Percentiles rank a stretch among this genome's conserved stretches.
Conservation (phyloP, 805 yeast genomes). For the Lipomyces spencermartinsiae region DNA sequence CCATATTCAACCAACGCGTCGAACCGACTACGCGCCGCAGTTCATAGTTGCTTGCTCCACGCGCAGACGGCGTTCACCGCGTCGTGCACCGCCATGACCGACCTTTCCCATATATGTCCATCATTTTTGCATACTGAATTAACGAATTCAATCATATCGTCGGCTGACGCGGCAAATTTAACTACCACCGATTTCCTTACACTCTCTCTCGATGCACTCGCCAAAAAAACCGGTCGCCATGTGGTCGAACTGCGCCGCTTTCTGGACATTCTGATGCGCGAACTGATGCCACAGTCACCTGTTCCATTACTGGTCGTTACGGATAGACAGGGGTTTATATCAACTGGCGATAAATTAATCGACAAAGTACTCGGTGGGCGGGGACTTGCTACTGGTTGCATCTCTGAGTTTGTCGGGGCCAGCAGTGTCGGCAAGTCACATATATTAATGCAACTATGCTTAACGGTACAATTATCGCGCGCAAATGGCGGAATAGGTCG, state of each 20-base stretch:
- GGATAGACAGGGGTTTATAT: constrained; percentile 44
- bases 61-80: neutral
- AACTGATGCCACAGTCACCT: constrained; percentile 1
- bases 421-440: constrained; percentile 88
- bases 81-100: constrained; percentile 10
- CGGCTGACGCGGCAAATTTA: constrained; percentile 21
- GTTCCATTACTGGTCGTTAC: neutral
- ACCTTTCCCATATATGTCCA: constrained; percentile 15
- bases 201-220: constrained; percentile 8
- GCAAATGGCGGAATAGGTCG: constrained; percentile 57
- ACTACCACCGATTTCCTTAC: constrained; percentile 19
- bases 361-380: constrained; percentile 58
- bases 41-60: no score
- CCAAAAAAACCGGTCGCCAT: constrained; percentile 17
- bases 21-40: neutral
- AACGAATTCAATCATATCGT: constrained; percentile 10
- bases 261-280: constrained; percentile 1
- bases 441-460: constrained; percentile 67
- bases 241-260: constrained; percentile 15
- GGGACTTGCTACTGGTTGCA: constrained; percentile 60
- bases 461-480: constrained; percentile 60
- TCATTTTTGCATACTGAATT: constrained; percentile 6
- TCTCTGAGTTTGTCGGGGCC: constrained; percentile 78
- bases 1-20: neutral
- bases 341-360: constrained; percentile 60